Base-by-base conservation (phyloP, 305 asterid genomes). In the Fraxinus albicans region DNA sequence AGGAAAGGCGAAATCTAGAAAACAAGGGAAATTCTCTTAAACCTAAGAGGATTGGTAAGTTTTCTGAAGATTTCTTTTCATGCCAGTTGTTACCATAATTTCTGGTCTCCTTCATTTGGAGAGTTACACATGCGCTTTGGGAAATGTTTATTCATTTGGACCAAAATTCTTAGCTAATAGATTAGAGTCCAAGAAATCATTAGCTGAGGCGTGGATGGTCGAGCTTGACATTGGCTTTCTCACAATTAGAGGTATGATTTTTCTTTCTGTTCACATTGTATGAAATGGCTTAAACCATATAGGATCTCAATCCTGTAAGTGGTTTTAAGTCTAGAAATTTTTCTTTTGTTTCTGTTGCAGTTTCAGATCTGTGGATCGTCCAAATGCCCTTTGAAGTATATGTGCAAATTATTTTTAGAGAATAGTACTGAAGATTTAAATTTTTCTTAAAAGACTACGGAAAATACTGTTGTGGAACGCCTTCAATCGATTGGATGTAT, bases 81-180 rank as follows among this genome's bases (percentile, higher is more conserved):
- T 70, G 86, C 80, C 86, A 77, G 88, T 85, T 95, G 0, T 87
- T 85, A 76, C 83, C 94, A 90, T 97, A 0, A 86, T 63, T 50
- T 89, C 93, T 3, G 98, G 99, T 12, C 92, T 92, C 36, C 89
- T 96, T 87, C 99, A 93, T 91, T 87, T 96, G 82, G 95, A 93
- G 91, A 92, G 97, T 77, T 90, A 89, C 40, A 97, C 97, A 0
- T 91, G 94, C 79, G 98, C 97, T 58, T 90, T 93, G 25, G 98
- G 99, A 72, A 92, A 89, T 76, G 98, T 94, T 6, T 96, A 91
- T 90, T 55, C 98, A 3, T 88, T 92, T 42, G 98, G 98, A 84
- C 98, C 99, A 40, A 90, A 97, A 80, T 96, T 96, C 81, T 85
- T n/a, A 13, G 95, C 98, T 0, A 84, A 85, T 23, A 87, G 69